phyloP scores from a whole-genome alignment of 352 stramenopile species.

The Globisporangium takayamanum region DNA sequence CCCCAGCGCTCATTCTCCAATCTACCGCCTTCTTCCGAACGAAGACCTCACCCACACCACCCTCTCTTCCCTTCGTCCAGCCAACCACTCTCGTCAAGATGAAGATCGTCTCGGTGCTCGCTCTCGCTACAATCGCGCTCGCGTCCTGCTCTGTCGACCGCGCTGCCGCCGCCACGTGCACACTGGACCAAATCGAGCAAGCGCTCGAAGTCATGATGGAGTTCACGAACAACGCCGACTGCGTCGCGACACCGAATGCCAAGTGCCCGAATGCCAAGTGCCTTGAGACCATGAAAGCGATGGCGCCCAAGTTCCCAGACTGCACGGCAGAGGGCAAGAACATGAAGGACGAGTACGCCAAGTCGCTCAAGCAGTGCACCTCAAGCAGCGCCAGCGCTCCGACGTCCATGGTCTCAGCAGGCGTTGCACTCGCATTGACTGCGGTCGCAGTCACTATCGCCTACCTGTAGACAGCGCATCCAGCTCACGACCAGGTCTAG shows the following conservation, averaged over 20 bases:
- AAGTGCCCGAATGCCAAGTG: conserved; percentile 1
- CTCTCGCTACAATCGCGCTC: neutral
- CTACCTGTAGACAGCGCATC: neutral
- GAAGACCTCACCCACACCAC: too few species aligned
- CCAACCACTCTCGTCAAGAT: neutral
- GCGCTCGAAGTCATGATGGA: neutral
- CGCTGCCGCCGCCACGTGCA: neutral
- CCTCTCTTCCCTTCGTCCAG: too few species aligned
- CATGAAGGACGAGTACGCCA: neutral
- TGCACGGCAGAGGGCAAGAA: conserved; percentile 1
- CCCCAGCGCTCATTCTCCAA: too few species aligned
- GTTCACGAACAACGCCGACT: neutral
- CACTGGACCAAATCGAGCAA: neutral
- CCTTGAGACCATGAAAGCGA: neutral
- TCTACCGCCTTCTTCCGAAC: too few species aligned
- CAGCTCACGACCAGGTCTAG: too few species aligned
- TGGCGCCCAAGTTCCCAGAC: neutral
- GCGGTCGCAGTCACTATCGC: neutral
- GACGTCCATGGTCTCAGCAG: neutral
- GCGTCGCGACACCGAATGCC: neutral
- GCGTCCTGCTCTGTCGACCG: neutral
- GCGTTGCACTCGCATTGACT: neutral
- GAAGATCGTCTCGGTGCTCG: conserved; percentile 1
- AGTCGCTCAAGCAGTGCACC: neutral
- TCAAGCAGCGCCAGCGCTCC: neutral